A percentile compares a stretch with the other conserved stretches of the same genome.
Evolutionary conservation across 805 yeast genomes (phyloP).

Genomic region (Zygotorulaspora sp.): DNA sequence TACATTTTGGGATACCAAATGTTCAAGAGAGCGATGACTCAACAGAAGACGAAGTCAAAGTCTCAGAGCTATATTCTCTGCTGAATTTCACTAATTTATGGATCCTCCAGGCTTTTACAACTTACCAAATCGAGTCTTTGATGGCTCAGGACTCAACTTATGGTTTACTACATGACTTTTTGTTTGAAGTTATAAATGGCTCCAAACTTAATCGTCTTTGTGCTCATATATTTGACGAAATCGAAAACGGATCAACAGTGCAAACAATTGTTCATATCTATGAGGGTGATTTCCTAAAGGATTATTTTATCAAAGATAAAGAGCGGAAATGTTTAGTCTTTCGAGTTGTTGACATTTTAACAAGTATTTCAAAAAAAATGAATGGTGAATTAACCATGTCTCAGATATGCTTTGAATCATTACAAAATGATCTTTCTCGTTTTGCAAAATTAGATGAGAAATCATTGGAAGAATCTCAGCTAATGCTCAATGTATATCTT

Average conservation of each 20-base stretch:
- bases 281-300: constrained; percentile 26
- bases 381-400: constrained; percentile 14
- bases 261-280: constrained; percentile 19
- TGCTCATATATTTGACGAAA: constrained; percentile 26
- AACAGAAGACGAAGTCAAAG: constrained; percentile 10
- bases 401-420: constrained; percentile 13
- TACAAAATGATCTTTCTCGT: constrained; percentile 14
- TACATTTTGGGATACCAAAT: constrained; percentile 16
- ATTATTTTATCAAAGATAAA: constrained; percentile 12
- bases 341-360: constrained; percentile 24
- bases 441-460: constrained; percentile 14
- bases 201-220: constrained; percentile 26
- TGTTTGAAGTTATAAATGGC: constrained; percentile 21
- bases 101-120: constrained; percentile 30
- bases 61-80: constrained; percentile 13
- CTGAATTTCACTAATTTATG: constrained; percentile 33
- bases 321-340: constrained; percentile 13
- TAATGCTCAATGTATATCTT: constrained; percentile 21
- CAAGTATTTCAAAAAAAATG: constrained; percentile 22
- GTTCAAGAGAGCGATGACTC: constrained; percentile 10
- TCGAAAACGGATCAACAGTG: constrained; percentile 15
- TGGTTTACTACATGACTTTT: constrained; percentile 13
- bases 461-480: constrained; percentile 11
- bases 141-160: constrained; percentile 1
- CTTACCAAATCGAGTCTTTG: constrained; percentile 14